These are phyloP conservation scores for grape (Vitis vinifera) DNA, from an alignment of 164 flowering plant species.

Conservation along the genomic window DNA sequence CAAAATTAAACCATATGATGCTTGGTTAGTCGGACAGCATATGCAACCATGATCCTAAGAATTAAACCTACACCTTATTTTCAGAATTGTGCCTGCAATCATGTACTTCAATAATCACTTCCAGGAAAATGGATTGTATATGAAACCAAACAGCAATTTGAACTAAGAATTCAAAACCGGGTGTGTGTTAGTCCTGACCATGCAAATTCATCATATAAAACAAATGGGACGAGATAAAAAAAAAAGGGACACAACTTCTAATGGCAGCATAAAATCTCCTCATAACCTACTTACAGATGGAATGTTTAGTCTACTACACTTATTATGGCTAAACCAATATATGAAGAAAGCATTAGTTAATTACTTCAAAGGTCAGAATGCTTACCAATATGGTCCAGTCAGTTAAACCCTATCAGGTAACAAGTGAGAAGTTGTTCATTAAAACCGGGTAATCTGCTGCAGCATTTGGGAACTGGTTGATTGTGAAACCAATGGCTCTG, in stretches of 20 bases:
- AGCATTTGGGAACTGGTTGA: slow-evolving; percentile 53
- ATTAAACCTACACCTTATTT: too few species aligned
- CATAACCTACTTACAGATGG: neutral
- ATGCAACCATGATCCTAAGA: too few species aligned
- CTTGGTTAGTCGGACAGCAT: too few species aligned
- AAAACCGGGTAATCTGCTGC: slow-evolving; percentile 64
- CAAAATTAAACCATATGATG: too few species aligned
- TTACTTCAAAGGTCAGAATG: neutral
- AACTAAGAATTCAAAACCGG: neutral
- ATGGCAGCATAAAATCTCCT: neutral
- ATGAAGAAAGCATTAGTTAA: neutral
- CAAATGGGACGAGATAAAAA: neutral
- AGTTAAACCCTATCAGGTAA: neutral
- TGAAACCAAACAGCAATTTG: neutral
- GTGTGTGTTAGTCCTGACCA: neutral
- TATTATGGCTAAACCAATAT: neutral
- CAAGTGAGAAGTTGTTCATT: neutral
- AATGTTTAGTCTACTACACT: neutral
- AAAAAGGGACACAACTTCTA: too few species aligned
- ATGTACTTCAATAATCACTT: neutral
- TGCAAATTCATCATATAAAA: neutral
- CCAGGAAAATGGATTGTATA: neutral
- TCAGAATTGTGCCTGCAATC: neutral
- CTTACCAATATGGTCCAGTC: slow-evolving; percentile 21
- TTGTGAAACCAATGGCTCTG: slow-evolving; percentile 66